phyloP scores from a whole-genome alignment of 1,139 yeast species.

The Diutina catenulata region DNA sequence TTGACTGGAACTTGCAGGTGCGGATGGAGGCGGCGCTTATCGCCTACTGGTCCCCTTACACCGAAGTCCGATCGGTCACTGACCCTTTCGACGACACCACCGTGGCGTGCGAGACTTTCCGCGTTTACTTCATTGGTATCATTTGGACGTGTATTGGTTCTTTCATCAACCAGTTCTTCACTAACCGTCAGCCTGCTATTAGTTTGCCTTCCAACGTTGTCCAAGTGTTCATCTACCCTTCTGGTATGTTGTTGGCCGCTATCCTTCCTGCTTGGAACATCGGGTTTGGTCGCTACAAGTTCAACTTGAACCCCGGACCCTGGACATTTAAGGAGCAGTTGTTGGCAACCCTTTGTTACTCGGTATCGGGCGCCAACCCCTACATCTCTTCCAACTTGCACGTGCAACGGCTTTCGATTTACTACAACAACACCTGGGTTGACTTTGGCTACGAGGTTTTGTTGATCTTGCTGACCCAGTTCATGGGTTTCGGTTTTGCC shows the following conservation, averaged over 20 bases:
- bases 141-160: conserved; percentile 10
- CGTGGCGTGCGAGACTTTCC: conserved; percentile 8
- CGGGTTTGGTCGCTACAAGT: conserved; percentile 20
- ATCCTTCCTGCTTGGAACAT: conserved; percentile 38
- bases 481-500: conserved; percentile 5
- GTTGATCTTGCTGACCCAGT: conserved; percentile 26
- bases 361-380: conserved; percentile 28
- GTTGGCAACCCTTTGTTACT: conserved; percentile 38
- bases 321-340: conserved; percentile 65
- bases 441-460: conserved; percentile 33
- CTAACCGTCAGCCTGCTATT: conserved; percentile 9
- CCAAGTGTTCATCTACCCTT: conserved; percentile 48
- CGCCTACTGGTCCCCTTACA: conserved; percentile 9
- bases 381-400: conserved; percentile 33
- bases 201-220: conserved; percentile 17
- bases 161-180: conserved; percentile 9
- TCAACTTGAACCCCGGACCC: conserved; percentile 43
- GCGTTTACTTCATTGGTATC: conserved; percentile 10
- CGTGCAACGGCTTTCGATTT: conserved; percentile 15
- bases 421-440: conserved; percentile 31
- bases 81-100: conserved; percentile 10
- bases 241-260: conserved; percentile 30
- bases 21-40: conserved; percentile 9
- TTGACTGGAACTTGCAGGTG: conserved; percentile 9
- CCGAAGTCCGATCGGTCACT: conserved; percentile 10